A percentile compares a stretch with the other conserved stretches of the same genome.
Evolutionary conservation across 768 basidiomycete species (phyloP).

Genomic region (Trametes cubensis): DNA sequence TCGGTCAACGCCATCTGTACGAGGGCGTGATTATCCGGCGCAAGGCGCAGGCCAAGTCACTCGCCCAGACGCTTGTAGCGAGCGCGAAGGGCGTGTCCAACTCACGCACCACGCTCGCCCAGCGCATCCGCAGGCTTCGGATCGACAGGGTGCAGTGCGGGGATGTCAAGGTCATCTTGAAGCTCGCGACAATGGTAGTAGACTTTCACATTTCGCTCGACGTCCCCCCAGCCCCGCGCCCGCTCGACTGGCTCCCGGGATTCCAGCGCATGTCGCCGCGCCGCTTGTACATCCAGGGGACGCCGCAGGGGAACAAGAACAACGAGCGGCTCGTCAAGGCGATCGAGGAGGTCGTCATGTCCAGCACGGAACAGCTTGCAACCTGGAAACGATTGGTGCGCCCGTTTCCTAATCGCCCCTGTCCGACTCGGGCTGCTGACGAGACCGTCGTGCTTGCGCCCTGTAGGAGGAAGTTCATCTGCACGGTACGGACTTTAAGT

Average conservation of each 20-base stretch:
- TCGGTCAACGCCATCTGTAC: conserved; percentile 1
- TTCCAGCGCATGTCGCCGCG: background rate
- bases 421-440: no score
- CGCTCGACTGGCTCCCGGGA: background rate
- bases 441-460: no score
- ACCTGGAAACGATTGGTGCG: background rate
- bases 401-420: background rate
- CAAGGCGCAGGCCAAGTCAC: background rate
- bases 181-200: background rate
- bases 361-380: background rate
- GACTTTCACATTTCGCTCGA: conserved; percentile 2
- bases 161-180: background rate
- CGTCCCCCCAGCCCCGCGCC: background rate
- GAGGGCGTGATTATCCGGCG: conserved; percentile 5
- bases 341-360: background rate
- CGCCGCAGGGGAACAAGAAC: background rate
- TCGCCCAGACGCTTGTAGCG: background rate
- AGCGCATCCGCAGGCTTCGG: conserved; percentile 1
- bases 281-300: background rate
- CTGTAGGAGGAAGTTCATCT: background rate
- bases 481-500: background rate
- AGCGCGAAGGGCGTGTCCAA: background rate
- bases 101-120: background rate
- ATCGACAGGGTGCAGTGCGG: conserved; percentile 1
- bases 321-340: background rate